phyloP scores from a whole-genome alignment of 352 stramenopile genomes.

The Globisporangium mamillatum region DNA sequence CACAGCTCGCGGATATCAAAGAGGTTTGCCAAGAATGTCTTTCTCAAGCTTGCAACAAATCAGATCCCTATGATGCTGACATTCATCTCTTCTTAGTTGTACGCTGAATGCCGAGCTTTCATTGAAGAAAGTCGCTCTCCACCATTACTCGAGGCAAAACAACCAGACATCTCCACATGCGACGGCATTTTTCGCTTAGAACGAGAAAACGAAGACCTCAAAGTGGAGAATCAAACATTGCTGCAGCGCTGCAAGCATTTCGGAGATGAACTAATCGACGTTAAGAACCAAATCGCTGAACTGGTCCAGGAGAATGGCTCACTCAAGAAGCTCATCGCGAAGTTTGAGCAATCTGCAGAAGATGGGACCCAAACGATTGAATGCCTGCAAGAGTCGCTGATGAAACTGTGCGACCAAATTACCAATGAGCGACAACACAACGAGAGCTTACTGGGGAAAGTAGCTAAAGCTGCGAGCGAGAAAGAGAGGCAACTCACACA shows the following conservation, averaged over 20 bases:
- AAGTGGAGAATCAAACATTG: constrained; percentile 9
- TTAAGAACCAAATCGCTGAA: constrained; percentile 7
- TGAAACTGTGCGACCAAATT: constrained; percentile 30
- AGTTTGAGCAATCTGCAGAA: constrained; percentile 32
- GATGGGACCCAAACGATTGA: constrained; percentile 41
- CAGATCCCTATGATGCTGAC: background rate
- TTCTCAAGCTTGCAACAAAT: background rate
- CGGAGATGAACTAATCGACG: constrained; percentile 14
- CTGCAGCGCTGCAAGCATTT: constrained; percentile 16
- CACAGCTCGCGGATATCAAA: constrained; percentile 8
- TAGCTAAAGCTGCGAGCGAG: background rate
- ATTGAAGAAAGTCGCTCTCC: background rate
- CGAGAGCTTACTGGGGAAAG: constrained; percentile 7
- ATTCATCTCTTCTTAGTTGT: constrained; percentile 2
- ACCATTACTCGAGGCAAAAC: background rate
- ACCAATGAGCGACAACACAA: constrained; percentile 24
- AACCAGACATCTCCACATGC: constrained; percentile 1
- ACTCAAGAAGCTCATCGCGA: constrained; percentile 21
- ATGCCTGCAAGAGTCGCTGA: constrained; percentile 35
- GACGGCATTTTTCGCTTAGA: background rate
- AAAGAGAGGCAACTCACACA: constrained; percentile 10
- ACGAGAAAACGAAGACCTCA: background rate
- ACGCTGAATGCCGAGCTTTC: constrained; percentile 12
- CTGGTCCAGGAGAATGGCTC: background rate
- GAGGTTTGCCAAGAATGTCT: background rate